These are phyloP conservation scores for Angomonas deanei DNA, from an alignment of 208 protist species.

Conservation along the genomic window DNA sequence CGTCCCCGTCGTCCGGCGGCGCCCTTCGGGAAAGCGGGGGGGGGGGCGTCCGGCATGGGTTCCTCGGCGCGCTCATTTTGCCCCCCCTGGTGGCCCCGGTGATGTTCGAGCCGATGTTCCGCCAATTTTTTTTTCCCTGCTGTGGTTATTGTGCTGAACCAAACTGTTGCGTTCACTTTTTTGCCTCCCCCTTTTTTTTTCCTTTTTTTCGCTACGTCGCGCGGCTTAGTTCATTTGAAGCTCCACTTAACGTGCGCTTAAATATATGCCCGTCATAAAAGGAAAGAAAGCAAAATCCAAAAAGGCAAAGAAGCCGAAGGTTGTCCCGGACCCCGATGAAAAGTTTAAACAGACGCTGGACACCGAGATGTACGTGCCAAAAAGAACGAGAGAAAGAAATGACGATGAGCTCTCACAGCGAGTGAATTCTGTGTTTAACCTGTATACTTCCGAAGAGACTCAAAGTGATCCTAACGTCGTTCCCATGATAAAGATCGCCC, in stretches of 20 bases:
- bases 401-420: neutral
- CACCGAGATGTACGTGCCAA: slow-evolving; percentile 4
- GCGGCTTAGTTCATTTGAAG: neutral
- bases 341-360: neutral
- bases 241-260: too few relatives aligned
- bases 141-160: neutral
- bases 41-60: too few relatives aligned
- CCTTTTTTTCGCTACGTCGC: neutral
- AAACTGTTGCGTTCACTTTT: neutral
- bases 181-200: neutral
- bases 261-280: neutral
- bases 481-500: neutral
- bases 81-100: too few relatives aligned
- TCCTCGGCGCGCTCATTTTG: too few relatives aligned
- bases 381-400: slow-evolving; percentile 20
- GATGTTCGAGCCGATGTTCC: too few relatives aligned
- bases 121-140: neutral
- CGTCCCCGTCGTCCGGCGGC: too few relatives aligned
- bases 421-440: neutral
- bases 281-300: slow-evolving; percentile 4
- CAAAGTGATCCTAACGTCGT: neutral
- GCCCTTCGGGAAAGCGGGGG: too few relatives aligned
- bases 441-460: neutral
- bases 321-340: neutral
- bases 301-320: slow-evolving; percentile 1